Evolutionary conservation across 345 rosid species (phyloP), one percentile per base, ranked within the genome.

Genomic region (Eucalyptus guilfoylei): DNA sequence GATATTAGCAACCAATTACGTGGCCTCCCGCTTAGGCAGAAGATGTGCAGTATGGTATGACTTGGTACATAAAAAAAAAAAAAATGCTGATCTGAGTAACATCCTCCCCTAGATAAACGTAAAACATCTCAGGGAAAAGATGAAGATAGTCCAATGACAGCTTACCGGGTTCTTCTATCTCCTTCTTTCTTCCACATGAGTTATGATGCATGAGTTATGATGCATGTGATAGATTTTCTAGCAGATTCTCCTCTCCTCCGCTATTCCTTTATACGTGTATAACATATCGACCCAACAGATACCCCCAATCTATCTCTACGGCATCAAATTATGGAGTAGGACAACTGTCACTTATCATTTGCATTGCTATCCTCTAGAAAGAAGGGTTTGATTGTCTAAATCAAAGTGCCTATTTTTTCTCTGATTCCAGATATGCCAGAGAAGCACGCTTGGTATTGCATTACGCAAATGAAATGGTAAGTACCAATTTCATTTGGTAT

Each of bases 391-490:
- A 47, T 85, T 85, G 28, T 8, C 48, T 30, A 85, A 4, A 44
- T 37, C 42, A 40, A 47, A 85, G n/a, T 42, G n/a, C 50, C 86
- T 85, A 6, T 60, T 47, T 47, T 80, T 48, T 85, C 83, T 72
- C 48, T 87, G 50, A 69, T 90, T 92, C 86, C 95, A 97, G 98
- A 47, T 88, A 86, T 86, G 98, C 98, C 4, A 96, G 99, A 90
- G 98, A 94, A 92, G 96, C 93, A 69, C 91, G 94, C 48, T 91
- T 97, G 90, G 92, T 96, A 49, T 30, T 96, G 89, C 99, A 95
- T 58, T 24, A 24, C 4, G 54, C 54, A 50, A 50, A 50, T 50
- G 97, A 96, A 88, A 93, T 80, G 11, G 99, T 96, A 91, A 92
- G 92, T 62, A 48, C 49, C 60, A 58, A 80, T 5, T 54, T 30